Conservation (phyloP, 768 basidiomycete genomes). For the Filobasidium wieringae region DNA sequence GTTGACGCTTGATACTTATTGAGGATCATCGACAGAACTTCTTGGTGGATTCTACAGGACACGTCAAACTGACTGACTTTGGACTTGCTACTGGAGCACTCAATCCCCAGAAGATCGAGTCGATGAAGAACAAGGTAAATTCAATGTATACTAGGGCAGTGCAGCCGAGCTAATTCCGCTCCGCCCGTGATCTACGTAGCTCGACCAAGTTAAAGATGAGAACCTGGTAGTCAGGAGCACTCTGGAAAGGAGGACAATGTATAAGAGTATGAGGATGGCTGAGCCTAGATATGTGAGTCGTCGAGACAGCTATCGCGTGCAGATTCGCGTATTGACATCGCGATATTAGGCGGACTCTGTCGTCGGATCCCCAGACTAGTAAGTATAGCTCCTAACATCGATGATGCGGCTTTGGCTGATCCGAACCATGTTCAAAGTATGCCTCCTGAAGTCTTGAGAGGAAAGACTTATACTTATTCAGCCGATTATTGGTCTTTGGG, state of each 20-base stretch:
- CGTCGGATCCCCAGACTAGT: constrained; percentile 92
- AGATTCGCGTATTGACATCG: not conserved
- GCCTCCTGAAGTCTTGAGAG: constrained; percentile 73
- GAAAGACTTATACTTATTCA: constrained; percentile 85
- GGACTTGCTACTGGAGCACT: constrained; percentile 92
- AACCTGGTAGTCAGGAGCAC: constrained; percentile 82
- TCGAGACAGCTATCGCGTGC: not conserved
- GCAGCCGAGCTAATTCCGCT: too few species aligned
- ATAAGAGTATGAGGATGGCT: constrained; percentile 77
- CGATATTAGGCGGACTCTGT: constrained; percentile 66
- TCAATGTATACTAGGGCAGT: not conserved
- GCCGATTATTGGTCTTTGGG: constrained; percentile 99
- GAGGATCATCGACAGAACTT: constrained; percentile 57
- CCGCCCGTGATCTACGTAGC: constrained; percentile 42
- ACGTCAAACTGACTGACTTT: constrained; percentile 87
- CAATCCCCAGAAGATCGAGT: constrained; percentile 88
- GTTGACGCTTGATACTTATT: not conserved
- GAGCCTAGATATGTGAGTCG: constrained; percentile 61
- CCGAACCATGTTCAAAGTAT: constrained; percentile 43
- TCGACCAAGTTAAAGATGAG: constrained; percentile 92
- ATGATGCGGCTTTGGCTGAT: not conserved
- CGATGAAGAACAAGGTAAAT: constrained; percentile 74
- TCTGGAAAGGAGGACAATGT: constrained; percentile 84
- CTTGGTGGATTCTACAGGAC: constrained; percentile 84
- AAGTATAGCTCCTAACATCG: not conserved